These are phyloP conservation scores for Leishmania lainsoni DNA, from an alignment of 208 protist species.

Conservation along the genomic window DNA sequence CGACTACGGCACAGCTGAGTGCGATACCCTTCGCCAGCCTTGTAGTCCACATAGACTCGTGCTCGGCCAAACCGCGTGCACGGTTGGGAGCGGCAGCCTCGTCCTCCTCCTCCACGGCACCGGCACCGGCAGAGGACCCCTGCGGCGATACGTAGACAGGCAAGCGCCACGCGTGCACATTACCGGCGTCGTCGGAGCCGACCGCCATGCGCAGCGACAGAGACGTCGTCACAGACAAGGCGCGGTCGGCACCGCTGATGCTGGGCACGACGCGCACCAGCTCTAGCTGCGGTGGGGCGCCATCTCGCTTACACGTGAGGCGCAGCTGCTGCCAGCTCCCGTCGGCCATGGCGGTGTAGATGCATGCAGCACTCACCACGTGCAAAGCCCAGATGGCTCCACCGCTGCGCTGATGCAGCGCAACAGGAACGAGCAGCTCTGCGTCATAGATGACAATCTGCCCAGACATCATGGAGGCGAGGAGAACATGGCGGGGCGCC, in stretches of 20 bases:
- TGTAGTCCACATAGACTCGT: slow-evolving; percentile 76
- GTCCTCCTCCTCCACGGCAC: neutral
- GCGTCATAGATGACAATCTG: slow-evolving; percentile 82
- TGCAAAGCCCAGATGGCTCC: slow-evolving; percentile 82
- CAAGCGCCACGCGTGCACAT: slow-evolving; percentile 74
- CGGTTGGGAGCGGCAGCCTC: neutral
- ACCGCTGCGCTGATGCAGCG: slow-evolving; percentile 80
- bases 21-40: slow-evolving; percentile 76
- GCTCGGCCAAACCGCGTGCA: slow-evolving; percentile 42
- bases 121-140: neutral
- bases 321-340: slow-evolving; percentile 55
- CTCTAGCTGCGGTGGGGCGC: slow-evolving; percentile 30
- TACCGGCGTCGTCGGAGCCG: slow-evolving; percentile 80
- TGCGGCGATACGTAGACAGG: slow-evolving; percentile 7
- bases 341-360: slow-evolving; percentile 53
- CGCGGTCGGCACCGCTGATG: slow-evolving; percentile 79
- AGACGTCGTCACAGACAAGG: slow-evolving; percentile 60
- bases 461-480: slow-evolving; percentile 77
- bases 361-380: slow-evolving; percentile 31
- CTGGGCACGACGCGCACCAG: slow-evolving; percentile 76
- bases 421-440: slow-evolving; percentile 68
- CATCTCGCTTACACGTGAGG: slow-evolving; percentile 28
- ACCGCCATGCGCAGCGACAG: slow-evolving; percentile 42
- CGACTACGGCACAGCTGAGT: slow-evolving; percentile 65
- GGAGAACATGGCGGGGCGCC: slow-evolving; percentile 31